A percentile compares a stretch with the other conserved stretches of the same genome.
These are phyloP conservation scores for Tetrahymena borealis DNA, from an alignment of 73 alveolate species.

Conservation along the genomic window DNA sequence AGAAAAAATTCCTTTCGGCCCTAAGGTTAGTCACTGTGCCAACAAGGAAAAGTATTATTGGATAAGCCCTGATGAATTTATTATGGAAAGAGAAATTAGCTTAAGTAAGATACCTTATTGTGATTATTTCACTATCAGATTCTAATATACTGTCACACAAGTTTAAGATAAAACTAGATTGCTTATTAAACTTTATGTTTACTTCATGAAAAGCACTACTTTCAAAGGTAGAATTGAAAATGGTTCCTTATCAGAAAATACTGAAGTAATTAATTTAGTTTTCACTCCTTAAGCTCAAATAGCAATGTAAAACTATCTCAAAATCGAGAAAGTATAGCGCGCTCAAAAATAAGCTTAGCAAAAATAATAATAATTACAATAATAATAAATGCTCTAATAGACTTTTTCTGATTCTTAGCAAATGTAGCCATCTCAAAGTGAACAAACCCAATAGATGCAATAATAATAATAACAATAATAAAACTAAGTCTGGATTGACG, in stretches of 20 bases:
- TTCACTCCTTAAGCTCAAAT: neutral
- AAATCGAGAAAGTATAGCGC: neutral
- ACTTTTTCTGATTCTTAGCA: neutral
- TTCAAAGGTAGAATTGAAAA: constrained; percentile 32
- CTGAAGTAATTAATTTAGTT: neutral
- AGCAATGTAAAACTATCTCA: neutral
- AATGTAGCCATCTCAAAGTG: neutral
- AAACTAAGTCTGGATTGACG: no score
- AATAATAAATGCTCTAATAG: neutral
- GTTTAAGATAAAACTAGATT: neutral
- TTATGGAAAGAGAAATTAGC: constrained; percentile 18
- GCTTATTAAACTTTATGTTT: constrained; percentile 13
- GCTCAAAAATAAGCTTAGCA: neutral
- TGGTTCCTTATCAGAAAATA: constrained; percentile 20
- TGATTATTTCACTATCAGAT: constrained; percentile 12
- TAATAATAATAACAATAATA: neutral
- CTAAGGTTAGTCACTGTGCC: neutral
- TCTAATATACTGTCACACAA: neutral
- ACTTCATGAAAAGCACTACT: constrained; percentile 15
- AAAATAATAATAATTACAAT: neutral
- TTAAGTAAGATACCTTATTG: constrained; percentile 38
- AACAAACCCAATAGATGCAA: neutral
- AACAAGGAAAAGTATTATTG: neutral
- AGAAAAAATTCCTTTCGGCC: neutral
- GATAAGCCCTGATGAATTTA: constrained; percentile 11